A percentile compares a stretch with the other conserved stretches of the same genome.
Conservation (phyloP, 352 stramenopile genomes). For the Phytophthora fragariae region DNA sequence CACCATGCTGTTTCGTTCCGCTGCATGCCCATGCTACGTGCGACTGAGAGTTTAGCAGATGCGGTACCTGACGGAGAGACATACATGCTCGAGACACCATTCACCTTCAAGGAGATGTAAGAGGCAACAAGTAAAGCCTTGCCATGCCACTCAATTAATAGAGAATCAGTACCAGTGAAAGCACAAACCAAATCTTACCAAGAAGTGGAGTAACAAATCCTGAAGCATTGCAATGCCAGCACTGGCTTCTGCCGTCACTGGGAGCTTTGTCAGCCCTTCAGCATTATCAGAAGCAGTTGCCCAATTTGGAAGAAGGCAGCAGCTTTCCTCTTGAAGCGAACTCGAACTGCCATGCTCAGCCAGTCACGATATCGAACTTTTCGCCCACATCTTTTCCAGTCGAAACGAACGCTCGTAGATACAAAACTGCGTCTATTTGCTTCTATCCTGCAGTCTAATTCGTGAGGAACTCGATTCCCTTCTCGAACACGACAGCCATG, state of each 20-base stretch:
- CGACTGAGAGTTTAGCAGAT: slow-evolving; percentile 36
- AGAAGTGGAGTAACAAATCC: slow-evolving; percentile 37
- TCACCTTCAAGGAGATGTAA: slow-evolving; percentile 48
- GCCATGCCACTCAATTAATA: slow-evolving; percentile 4
- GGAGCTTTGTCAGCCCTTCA: neutral
- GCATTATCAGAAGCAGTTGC: neutral
- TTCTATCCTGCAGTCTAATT: slow-evolving; percentile 33
- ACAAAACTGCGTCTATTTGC: slow-evolving; percentile 31
- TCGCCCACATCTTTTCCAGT: neutral
- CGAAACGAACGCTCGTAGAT: slow-evolving; percentile 8
- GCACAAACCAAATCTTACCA: slow-evolving; percentile 57
- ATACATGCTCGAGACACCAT: slow-evolving; percentile 57
- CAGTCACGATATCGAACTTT: neutral
- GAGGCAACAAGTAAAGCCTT: neutral
- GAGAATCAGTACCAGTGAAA: slow-evolving; percentile 23
- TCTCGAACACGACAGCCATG: slow-evolving; percentile 90
- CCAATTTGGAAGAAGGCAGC: slow-evolving; percentile 2
- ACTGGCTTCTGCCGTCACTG: slow-evolving; percentile 30
- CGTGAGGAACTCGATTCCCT: slow-evolving; percentile 73
- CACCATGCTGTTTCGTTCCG: slow-evolving; percentile 57
- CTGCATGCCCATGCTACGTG: slow-evolving; percentile 48
- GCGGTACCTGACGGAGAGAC: slow-evolving; percentile 44
- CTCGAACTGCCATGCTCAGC: slow-evolving; percentile 39
- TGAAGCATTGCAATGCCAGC: slow-evolving; percentile 42
- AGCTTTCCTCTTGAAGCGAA: too few species aligned